Conservation (phyloP, 106 monocot genomes). For the Triglochin maritima region DNA sequence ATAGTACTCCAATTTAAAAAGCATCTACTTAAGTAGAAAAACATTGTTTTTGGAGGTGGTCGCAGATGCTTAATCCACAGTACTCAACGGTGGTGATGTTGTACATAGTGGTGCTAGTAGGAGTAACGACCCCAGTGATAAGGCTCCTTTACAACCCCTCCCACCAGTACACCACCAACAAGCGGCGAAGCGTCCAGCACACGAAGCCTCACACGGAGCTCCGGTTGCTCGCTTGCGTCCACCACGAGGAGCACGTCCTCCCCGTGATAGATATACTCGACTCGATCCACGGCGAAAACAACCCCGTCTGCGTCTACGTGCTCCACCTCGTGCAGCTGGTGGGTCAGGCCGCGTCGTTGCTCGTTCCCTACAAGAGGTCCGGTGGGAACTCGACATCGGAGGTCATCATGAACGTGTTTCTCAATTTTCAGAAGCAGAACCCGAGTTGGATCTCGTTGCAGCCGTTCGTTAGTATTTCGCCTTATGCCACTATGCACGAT, state of each 20-base stretch:
- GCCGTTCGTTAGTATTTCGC: slow-evolving; percentile 11
- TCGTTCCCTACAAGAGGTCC: neutral
- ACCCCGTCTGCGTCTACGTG: slow-evolving; percentile 8
- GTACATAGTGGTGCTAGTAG: neutral
- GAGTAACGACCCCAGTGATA: neutral
- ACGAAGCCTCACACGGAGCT: slow-evolving; percentile 1
- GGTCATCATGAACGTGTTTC: slow-evolving; percentile 20
- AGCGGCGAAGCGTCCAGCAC: slow-evolving; percentile 12
- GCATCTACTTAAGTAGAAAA: neutral
- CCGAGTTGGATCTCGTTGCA: neutral
- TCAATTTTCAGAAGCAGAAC: neutral
- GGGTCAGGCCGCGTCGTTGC: slow-evolving; percentile 1
- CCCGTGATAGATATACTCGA: slow-evolving; percentile 5
- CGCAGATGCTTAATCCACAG: neutral
- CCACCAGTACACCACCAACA: neutral
- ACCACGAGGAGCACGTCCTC: slow-evolving; percentile 3
- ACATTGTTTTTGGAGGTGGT: neutral
- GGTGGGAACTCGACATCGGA: slow-evolving; percentile 1
- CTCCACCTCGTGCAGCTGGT: neutral
- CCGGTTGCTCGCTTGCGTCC: slow-evolving; percentile 5
- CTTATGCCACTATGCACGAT: slow-evolving; percentile 18
- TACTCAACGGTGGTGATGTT: neutral
- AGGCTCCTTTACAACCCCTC: slow-evolving; percentile 7
- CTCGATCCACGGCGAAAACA: neutral
- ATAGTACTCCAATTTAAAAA: too few species aligned